Evolutionary conservation across 257 asterid species (phyloP), one percentile per base, ranked within the genome.

Genomic region (Fraxinus excelsior): DNA sequence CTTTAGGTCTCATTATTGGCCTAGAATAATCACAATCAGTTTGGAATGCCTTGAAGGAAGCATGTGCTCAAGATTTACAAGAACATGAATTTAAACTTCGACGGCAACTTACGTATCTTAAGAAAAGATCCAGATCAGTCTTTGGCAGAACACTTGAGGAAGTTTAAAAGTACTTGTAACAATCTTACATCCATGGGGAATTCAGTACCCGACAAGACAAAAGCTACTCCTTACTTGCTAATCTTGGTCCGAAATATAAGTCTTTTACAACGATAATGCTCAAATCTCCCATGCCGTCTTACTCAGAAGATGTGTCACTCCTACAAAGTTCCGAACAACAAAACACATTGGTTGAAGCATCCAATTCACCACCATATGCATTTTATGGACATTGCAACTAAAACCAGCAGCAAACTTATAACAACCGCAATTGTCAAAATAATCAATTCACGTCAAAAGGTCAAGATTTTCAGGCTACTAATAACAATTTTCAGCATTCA

Each of bases 11-110:
- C 25, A 11, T 38, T 4, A 71, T 71, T 71, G 74, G 34, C 46
- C 74, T 42, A 8, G 37, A 71, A n/a, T 38, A 21, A n/a, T 37
- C 60, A 31, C 28, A n/a, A 18, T 31, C 46, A 23, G 62, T 71
- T 2, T 71, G 64, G 74, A 71, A 18, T 31, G 35, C 64, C 10
- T 35, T 71, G 51, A 42, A 71, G 13, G 60, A 71, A 71, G 64
- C 64, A 18, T 71, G 13, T 71, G 64, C 37, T 31, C 34, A 71
- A 42, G 34, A 38, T 44, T 71, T 35, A n/a, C 2, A 37, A 21
- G 74, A 71, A 38, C 74, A 37, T 1, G 74, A 71, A 71, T 71
- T 71, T 42, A 16, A n/a, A n/a, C n/a, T n/a, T n/a, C n/a, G 35
- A n/a, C 74, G 23, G 2, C 35, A 71, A 71, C 60, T 38, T 26